Evolutionary conservation across 805 yeast species (phyloP).

Genomic region (Nakazawaea wickerhamii): DNA sequence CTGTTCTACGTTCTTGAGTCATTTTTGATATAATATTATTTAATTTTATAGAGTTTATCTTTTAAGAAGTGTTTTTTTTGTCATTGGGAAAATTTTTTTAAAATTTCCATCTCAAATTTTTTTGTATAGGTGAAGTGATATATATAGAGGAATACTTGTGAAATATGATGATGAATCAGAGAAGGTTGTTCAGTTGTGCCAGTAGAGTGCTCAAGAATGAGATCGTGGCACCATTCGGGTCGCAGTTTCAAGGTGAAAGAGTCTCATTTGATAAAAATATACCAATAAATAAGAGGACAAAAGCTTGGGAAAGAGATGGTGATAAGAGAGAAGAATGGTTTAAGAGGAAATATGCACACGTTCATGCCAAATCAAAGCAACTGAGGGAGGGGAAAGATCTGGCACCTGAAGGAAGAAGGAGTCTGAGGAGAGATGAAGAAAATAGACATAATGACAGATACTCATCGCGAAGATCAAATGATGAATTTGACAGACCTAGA

Average conservation of each 20-base stretch:
- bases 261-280: slow-evolving; percentile 37
- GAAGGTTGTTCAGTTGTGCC: background rate
- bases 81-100: background rate
- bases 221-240: slow-evolving; percentile 26
- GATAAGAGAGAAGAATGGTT: slow-evolving; percentile 60
- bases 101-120: too few relatives aligned
- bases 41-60: background rate
- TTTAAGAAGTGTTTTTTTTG: background rate
- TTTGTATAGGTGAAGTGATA: too few relatives aligned
- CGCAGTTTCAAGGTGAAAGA: slow-evolving; percentile 7
- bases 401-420: background rate
- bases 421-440: background rate
- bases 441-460: background rate
- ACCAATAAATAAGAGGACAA: slow-evolving; percentile 32
- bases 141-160: too few relatives aligned
- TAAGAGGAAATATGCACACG: slow-evolving; percentile 56
- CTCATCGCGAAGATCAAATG: slow-evolving; percentile 1
- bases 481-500: background rate
- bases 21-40: background rate
- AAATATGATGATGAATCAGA: background rate
- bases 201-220: slow-evolving; percentile 7
- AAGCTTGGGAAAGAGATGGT: slow-evolving; percentile 66
- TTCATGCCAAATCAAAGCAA: slow-evolving; percentile 46
- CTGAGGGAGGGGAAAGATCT: background rate
- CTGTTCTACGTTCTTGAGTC: slow-evolving; percentile 9